These are phyloP conservation scores for Orobanche coerulescens DNA, from an alignment of 257 asterid genomes.

Conservation along the genomic window DNA sequence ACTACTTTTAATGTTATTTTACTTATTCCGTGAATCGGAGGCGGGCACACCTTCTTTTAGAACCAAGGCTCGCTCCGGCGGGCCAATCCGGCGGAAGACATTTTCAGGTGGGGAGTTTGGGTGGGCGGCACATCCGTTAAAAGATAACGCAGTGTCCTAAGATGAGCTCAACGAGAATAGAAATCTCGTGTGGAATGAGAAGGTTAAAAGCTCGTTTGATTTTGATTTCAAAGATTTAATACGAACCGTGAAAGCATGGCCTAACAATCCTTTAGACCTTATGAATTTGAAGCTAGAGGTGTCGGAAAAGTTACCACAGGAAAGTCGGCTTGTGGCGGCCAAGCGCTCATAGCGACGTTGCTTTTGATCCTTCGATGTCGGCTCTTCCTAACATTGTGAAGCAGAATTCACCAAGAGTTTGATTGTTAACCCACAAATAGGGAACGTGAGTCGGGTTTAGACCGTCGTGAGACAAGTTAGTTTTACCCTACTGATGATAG, in stretches of 20 bases:
- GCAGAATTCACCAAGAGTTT: not conserved
- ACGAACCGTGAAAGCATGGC: conserved; percentile 40
- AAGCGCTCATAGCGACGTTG: conserved; percentile 25
- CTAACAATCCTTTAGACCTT: conserved; percentile 48
- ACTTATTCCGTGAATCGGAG: not conserved
- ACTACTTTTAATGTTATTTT: no score
- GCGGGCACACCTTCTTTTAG: no score
- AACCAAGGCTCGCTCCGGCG: no score
- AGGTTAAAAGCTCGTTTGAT: conserved; percentile 32
- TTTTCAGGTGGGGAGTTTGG: not conserved
- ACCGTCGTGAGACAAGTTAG: not conserved
- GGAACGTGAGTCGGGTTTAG: not conserved
- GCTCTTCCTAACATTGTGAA: not conserved
- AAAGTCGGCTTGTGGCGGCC: no score
- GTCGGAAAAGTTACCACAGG: no score
- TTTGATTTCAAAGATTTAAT: conserved; percentile 22
- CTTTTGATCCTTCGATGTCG: not conserved
- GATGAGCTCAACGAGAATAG: conserved; percentile 33
- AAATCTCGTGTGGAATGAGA: no score
- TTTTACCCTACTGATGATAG: no score
- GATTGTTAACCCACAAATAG: not conserved
- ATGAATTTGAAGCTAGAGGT: conserved; percentile 43
- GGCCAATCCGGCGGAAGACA: not conserved
- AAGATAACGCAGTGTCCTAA: conserved; percentile 42
- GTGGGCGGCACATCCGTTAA: conserved; percentile 34